Conservation (phyloP, 441 rosid genomes). For the Eutrema salsugineum region DNA sequence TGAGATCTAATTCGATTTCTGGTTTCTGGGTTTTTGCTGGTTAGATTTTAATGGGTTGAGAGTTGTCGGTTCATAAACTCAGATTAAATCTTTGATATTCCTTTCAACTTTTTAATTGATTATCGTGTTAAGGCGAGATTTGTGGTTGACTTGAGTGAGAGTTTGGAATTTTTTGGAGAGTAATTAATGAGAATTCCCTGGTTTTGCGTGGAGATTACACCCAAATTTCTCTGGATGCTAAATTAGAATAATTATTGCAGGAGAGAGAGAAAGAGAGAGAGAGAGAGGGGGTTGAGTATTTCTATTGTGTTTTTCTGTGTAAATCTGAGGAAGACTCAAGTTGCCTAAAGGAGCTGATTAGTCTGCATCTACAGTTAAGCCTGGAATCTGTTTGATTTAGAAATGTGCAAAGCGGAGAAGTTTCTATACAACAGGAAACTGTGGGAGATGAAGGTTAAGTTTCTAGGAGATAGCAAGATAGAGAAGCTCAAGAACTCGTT, state of each 20-base stretch:
- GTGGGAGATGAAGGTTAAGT: constrained; percentile 49
- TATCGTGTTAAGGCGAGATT: background rate
- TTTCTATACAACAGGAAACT: constrained; percentile 31
- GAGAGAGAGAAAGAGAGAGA: background rate
- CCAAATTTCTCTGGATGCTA: background rate
- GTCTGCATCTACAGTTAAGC: background rate
- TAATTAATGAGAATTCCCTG: constrained; percentile 23
- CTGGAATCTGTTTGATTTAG: constrained; percentile 16
- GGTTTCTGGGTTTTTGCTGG: constrained; percentile 1
- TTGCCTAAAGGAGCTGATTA: constrained; percentile 5
- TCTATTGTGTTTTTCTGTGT: background rate
- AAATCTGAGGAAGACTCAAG: constrained; percentile 10
- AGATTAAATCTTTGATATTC: background rate
- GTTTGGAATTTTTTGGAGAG: constrained; percentile 20
- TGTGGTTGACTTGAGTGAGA: constrained; percentile 28
- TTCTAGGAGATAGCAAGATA: constrained; percentile 36
- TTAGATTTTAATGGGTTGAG: background rate
- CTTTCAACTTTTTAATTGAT: background rate
- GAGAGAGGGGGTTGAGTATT: background rate
- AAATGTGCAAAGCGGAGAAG: constrained; percentile 59
- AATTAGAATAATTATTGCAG: background rate
- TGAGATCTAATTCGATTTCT: constrained; percentile 8
- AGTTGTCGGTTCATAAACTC: background rate
- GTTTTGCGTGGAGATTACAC: constrained; percentile 23
- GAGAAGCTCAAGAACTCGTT: constrained; percentile 46